Conservation (phyloP, 805 yeast genomes). For the Diddensiella santjacobensis region DNA sequence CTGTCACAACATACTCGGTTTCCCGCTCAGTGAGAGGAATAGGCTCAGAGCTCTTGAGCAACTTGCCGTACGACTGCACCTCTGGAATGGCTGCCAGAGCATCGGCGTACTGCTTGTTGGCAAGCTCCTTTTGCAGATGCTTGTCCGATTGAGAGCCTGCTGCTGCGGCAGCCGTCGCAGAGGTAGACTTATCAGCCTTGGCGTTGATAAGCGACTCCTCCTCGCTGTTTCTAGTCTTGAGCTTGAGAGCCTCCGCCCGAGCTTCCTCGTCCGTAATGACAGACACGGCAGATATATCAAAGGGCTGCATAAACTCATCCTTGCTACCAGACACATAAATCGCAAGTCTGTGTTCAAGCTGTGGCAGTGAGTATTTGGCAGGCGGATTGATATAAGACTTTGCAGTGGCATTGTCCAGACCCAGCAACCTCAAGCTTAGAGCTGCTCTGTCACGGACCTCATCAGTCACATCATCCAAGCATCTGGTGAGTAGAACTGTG, state of each 20-base stretch:
- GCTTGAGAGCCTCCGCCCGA: conserved; percentile 34
- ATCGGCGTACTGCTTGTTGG: conserved; percentile 47
- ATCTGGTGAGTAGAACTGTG: conserved; percentile 70
- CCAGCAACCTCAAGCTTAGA: conserved; percentile 67
- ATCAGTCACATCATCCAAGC: conserved; percentile 85
- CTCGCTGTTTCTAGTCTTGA: conserved; percentile 56
- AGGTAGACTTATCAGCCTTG: conserved; percentile 29
- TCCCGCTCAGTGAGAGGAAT: conserved; percentile 82
- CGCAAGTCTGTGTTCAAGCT: conserved; percentile 74
- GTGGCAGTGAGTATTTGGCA: conserved; percentile 64
- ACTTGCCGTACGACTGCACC: conserved; percentile 65
- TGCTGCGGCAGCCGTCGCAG: conserved; percentile 23
- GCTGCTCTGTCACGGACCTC: conserved; percentile 98
- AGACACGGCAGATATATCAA: conserved; percentile 69
- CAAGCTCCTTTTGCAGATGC: conserved; percentile 21
- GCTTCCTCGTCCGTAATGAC: conserved; percentile 38
- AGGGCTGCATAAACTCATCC: conserved; percentile 48
- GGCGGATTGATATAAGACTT: conserved; percentile 59
- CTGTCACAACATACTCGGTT: conserved; percentile 86
- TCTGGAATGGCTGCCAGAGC: conserved; percentile 71
- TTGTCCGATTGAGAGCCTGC: conserved; percentile 12
- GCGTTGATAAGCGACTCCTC: conserved; percentile 44
- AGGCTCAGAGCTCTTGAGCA: conserved; percentile 64
- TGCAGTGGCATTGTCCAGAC: conserved; percentile 37
- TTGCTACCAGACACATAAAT: conserved; percentile 58